Evolutionary conservation across 768 basidiomycete genomes (phyloP), one percentile per base, ranked within the genome.

Genomic region (Suillus alpinus): DNA sequence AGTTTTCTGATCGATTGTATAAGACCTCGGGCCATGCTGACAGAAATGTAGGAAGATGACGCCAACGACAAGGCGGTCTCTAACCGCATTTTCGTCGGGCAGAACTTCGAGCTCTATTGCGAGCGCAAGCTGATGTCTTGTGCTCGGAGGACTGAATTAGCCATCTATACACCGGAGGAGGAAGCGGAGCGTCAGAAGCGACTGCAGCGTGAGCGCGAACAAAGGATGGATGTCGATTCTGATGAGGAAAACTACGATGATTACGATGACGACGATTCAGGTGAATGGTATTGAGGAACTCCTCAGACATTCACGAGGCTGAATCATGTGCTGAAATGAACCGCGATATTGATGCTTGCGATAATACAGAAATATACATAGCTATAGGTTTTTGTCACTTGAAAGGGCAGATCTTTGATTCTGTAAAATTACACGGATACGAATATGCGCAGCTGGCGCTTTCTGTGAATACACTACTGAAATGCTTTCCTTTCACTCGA

Each of bases 61-160:
- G 58, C 68, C 12, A 66, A 70, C 8, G 67, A 72, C 0, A 71
- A 73, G 55, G 61, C 8, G 0, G 63, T 69, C 3, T 32, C 69
- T 2, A 43, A 57, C 5, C 65, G 67, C 14, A 40, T 74, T 26
- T 70, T 66, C 18, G 60, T 65, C 9, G 31, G 41, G 9, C 61
- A 68, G 8, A 67, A 66, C 32, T 74, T 74, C 43, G 59, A 57
- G 56, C 63, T 63, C 12, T 74, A 68, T 34, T 67, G 67, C 50
- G 43, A 68, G 37, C 66, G 70, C 57, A 66, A 65, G 36, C 13
- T 73, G 18, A 62, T 58, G 8, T 73, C 71, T 7, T 55, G 50
- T 18, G 41, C 68, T 18, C 64, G 67, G 40, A 67, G 62, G 58
- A 66, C 58, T 4, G 63, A 56, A 43, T 67, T 71, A 26, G 65